These are phyloP conservation scores for Leucosporidium creatinivorum DNA, from an alignment of 768 basidiomycete species.

Conservation along the genomic window DNA sequence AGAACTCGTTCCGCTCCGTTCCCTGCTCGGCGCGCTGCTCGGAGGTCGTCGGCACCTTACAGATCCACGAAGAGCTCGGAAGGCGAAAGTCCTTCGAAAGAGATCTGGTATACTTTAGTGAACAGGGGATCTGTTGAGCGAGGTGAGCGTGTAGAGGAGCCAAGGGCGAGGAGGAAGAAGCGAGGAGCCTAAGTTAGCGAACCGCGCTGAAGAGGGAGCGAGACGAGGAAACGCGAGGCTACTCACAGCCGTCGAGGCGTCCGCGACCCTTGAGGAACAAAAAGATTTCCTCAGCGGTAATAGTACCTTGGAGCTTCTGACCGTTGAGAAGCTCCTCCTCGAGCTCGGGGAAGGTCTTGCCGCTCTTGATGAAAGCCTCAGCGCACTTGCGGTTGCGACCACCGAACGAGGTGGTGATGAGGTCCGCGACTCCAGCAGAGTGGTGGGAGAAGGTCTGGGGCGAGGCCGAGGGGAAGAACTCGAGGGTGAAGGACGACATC, in stretches of 20 bases:
- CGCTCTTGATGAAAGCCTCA: conserved; percentile 44
- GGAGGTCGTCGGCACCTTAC: background rate
- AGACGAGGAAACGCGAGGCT: no score
- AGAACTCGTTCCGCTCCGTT: no score
- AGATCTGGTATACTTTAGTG: conserved; percentile 29
- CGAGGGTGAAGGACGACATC: conserved; percentile 46
- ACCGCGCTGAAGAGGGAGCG: no score
- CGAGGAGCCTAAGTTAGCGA: no score
- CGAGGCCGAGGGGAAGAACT: conserved; percentile 45
- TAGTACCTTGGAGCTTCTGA: conserved; percentile 33
- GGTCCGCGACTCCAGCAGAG: conserved; percentile 46
- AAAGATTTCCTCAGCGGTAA: conserved; percentile 44
- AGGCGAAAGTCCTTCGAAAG: conserved; percentile 19
- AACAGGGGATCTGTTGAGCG: conserved; percentile 43
- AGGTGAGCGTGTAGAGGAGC: no score
- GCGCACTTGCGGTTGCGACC: conserved; percentile 43
- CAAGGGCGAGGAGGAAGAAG: no score
- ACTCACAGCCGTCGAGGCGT: conserved; percentile 40
- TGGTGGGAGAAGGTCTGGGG: conserved; percentile 45
- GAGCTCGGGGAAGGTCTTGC: conserved; percentile 45
- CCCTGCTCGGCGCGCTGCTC: no score
- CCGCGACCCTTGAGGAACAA: conserved; percentile 43
- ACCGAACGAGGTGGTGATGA: conserved; percentile 41
- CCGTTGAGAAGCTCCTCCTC: conserved; percentile 34
- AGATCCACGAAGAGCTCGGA: conserved; percentile 3